phyloP scores from a whole-genome alignment of 106 monocot genomes.

The Acorus calamus region DNA sequence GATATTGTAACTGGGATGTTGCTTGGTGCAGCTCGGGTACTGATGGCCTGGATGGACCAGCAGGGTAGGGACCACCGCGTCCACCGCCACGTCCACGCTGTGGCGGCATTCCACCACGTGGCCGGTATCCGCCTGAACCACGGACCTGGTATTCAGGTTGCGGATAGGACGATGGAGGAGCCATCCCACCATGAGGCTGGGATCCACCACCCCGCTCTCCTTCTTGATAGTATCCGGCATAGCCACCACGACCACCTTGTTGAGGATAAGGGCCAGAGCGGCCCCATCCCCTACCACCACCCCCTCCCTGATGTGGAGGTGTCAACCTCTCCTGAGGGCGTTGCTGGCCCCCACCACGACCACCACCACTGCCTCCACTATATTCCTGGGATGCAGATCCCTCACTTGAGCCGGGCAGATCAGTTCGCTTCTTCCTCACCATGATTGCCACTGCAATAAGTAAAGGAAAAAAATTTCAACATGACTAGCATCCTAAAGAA shows the following conservation, averaged over 20 bases:
- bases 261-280: constrained; percentile 22
- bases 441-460: constrained; percentile 25
- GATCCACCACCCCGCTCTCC: constrained; percentile 12
- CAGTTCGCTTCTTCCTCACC: constrained; percentile 64
- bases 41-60: constrained; percentile 41
- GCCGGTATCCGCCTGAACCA: constrained; percentile 29
- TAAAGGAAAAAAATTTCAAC: no score
- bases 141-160: constrained; percentile 28
- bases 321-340: constrained; percentile 20
- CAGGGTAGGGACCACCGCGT: constrained; percentile 22
- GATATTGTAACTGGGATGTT: constrained; percentile 20
- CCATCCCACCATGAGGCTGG: constrained; percentile 1
- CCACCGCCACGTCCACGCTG: constrained; percentile 30
- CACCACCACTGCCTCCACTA: not conserved
- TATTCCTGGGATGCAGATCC: constrained; percentile 23
- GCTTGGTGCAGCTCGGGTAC: constrained; percentile 98
- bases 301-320: constrained; percentile 24
- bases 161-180: not conserved
- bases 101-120: constrained; percentile 33
- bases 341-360: constrained; percentile 28
- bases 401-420: constrained; percentile 25
- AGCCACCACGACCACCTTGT: constrained; percentile 31
- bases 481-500: no score
- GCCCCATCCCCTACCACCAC: constrained; percentile 32
- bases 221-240: constrained; percentile 16